Base-by-base conservation (phyloP, 164 flowering plant genomes). In the Kingdonia uniflora region DNA sequence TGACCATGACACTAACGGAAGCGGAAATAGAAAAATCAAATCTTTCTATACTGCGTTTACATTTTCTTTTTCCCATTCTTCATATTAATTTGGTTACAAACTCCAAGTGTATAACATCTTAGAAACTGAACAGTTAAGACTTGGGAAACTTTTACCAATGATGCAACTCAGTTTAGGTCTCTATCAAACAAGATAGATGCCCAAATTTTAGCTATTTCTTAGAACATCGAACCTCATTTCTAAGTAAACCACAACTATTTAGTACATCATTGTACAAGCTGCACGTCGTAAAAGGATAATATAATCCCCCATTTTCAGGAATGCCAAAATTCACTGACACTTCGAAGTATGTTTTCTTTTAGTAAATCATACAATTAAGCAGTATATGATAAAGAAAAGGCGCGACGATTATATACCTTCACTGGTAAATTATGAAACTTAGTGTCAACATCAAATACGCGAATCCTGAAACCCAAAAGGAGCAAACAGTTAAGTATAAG, bases 381-480 rank as follows among this genome's bases (percentile, higher is more conserved):
- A 14, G 23, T 21, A 25, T 3, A 47, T 20, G 15, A 22, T 23
- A 47, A 20, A 47, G 8, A 47, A 21, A 13, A 21, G 1, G 8
- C 21, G 1, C 21, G 23, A 47, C 2, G 17, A 24, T 17, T 12
- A 26, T 14, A 45, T 72, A 87, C 95, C 91, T 87, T 77, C 46
- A 68, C 75, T 10, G 88, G 76, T 26, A 78, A 0, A 56, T 82
- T 82, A 55, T 81, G 84, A 67, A 67, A 81, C 39, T 64, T 63
- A 38, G 95, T 80, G 68, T 87, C 95, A 39, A 87, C 80, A 64
- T 87, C 92, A 71, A 71, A 87, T 42, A 87, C 72, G 5, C 41
- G 85, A 55, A 83, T 78, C 58, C 91, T 86, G 76, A 29, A 62
- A 58, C 64, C 63, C 42, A 49, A 13, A 8, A 54, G 6, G 39